phyloP scores from a whole-genome alignment of 139 green algal species.

The Monoraphidium neglectum region DNA sequence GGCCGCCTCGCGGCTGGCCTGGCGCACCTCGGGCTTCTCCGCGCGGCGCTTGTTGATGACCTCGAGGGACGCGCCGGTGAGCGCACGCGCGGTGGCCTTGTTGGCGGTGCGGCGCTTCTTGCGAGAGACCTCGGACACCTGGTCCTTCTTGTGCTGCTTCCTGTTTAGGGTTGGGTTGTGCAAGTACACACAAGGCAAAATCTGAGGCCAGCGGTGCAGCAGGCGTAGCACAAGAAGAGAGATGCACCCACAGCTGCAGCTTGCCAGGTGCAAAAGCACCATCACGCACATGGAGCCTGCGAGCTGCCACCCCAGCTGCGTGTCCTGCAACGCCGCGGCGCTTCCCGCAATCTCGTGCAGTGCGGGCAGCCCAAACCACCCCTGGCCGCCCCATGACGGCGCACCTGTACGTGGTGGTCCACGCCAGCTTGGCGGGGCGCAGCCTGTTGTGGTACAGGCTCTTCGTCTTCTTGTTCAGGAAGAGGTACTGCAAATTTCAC shows the following conservation, averaged over 20 bases:
- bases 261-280: no score
- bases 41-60: constrained; percentile 91
- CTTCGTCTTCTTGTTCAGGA: constrained; percentile 96
- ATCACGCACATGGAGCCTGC: no score
- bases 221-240: no score
- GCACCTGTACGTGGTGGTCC: constrained; percentile 89
- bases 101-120: constrained; percentile 87
- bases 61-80: constrained; percentile 90
- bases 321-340: no score
- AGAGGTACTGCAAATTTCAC: constrained; percentile 96
- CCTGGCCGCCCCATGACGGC: neutral
- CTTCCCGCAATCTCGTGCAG: no score
- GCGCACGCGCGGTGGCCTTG: constrained; percentile 73
- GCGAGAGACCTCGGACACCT: constrained; percentile 68
- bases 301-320: no score
- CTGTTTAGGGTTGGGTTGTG: no score
- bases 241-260: no score
- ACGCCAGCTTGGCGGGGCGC: constrained; percentile 96
- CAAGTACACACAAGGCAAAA: no score
- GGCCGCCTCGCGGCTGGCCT: constrained; percentile 88
- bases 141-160: constrained; percentile 98
- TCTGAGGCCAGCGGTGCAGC: no score
- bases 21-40: constrained; percentile 90
- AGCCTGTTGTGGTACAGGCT: constrained; percentile 90
- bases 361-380: no score